phyloP scores from a whole-genome alignment of 345 rosid genomes.

The Abelmoschus esculentus region DNA sequence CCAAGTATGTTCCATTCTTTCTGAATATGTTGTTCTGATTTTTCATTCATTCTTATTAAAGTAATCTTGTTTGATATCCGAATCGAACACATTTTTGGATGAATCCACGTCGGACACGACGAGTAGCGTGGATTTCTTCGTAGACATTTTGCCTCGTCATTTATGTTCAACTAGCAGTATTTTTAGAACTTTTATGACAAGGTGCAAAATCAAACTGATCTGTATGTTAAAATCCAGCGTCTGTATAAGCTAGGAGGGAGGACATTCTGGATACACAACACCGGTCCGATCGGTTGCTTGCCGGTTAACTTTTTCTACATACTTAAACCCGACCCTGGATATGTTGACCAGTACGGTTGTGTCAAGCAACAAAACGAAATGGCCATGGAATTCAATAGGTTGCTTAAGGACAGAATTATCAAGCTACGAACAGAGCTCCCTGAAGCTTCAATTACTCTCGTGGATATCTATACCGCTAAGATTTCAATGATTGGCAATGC shows the following conservation, averaged over 20 bases:
- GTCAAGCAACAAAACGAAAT: conserved; percentile 73
- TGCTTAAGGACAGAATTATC: conserved; percentile 55
- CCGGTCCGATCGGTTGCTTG: conserved; percentile 86
- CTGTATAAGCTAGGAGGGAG: conserved; percentile 46
- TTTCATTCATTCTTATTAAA: not conserved
- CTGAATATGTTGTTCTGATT: not conserved
- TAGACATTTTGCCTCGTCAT: not conserved
- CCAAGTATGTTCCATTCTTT: conserved; percentile 37
- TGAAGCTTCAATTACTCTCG: conserved; percentile 65
- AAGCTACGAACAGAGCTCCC: conserved; percentile 60
- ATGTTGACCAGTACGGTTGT: conserved; percentile 62
- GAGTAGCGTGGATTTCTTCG: not conserved
- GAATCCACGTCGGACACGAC: too few relatives aligned
- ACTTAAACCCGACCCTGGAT: conserved; percentile 62
- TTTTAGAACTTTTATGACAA: not conserved
- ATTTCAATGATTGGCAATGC: conserved; percentile 62
- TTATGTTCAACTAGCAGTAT: not conserved
- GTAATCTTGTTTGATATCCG: not conserved
- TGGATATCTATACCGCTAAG: conserved; percentile 73
- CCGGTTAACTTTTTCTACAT: conserved; percentile 64
- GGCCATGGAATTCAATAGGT: conserved; percentile 72
- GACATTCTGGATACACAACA: conserved; percentile 71
- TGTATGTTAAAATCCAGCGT: conserved; percentile 24
- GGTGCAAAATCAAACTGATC: not conserved
- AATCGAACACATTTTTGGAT: not conserved